These are phyloP conservation scores for Tolypocladium tropicale DNA, from an alignment of 2,329 filamentous ascomycete genomes.

Conservation along the genomic window DNA sequence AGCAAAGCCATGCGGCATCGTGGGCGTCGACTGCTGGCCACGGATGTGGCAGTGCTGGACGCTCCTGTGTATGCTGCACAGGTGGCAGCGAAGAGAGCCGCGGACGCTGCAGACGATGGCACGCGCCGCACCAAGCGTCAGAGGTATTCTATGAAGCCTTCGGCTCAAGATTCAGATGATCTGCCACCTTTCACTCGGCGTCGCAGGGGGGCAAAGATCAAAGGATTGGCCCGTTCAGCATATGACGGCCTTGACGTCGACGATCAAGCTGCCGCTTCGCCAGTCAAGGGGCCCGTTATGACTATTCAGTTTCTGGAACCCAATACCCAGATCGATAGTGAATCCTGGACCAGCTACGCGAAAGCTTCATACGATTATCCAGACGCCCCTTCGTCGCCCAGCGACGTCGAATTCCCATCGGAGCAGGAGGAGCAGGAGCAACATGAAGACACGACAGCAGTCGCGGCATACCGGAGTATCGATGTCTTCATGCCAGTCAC, in stretches of 20 bases:
- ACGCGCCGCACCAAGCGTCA: constrained; percentile 7
- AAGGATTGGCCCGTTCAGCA: neutral
- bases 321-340: constrained; percentile 24
- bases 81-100: constrained; percentile 20
- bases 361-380: too few relatives aligned
- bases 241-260: neutral
- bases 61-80: constrained; percentile 40
- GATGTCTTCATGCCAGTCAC: constrained; percentile 10
- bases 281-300: too few relatives aligned
- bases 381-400: neutral
- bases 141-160: neutral
- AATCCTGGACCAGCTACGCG: too few relatives aligned
- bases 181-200: neutral
- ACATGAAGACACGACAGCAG: neutral
- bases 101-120: constrained; percentile 12
- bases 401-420: neutral
- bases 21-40: constrained; percentile 25
- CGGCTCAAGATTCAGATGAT: neutral
- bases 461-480: neutral
- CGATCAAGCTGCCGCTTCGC: neutral
- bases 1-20: constrained; percentile 12
- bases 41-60: constrained; percentile 36
- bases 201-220: neutral
- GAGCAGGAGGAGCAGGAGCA: neutral
- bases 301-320: constrained; percentile 29